A percentile compares a stretch with the other conserved stretches of the same genome.
Conservation (phyloP, 2,329 filamentous ascomycete species). For the Chaetomium olivaceum region DNA sequence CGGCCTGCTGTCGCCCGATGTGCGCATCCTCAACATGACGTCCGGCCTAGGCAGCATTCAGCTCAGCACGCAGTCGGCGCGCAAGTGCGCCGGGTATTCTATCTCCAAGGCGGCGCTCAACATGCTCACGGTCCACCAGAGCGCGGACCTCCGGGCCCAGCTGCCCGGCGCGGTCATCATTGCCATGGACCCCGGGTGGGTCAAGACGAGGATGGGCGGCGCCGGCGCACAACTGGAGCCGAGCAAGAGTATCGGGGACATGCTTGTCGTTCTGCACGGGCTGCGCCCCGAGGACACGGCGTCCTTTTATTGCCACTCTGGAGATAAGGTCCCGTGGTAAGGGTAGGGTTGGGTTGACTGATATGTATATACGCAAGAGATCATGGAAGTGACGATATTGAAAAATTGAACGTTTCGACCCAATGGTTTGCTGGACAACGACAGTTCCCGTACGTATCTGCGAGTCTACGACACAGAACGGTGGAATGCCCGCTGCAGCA, state of each 20-base stretch:
- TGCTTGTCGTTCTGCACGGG: slow-evolving; percentile 73
- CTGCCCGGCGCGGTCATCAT: slow-evolving; percentile 36
- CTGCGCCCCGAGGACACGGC: slow-evolving; percentile 56
- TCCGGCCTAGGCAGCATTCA: slow-evolving; percentile 43
- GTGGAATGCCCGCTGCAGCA: neutral
- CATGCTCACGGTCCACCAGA: slow-evolving; percentile 36
- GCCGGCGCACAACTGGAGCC: slow-evolving; percentile 34
- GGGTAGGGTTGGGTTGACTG: neutral
- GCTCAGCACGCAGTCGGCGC: slow-evolving; percentile 35
- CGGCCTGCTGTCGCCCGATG: slow-evolving; percentile 32
- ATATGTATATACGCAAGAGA: neutral
- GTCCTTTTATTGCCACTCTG: slow-evolving; percentile 31
- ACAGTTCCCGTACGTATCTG: too few species aligned
- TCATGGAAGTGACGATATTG: neutral
- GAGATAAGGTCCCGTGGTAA: slow-evolving; percentile 34
- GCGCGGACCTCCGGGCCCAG: slow-evolving; percentile 33
- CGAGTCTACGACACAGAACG: neutral
- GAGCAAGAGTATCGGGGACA: slow-evolving; percentile 44
- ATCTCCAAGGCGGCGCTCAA: slow-evolving; percentile 41
- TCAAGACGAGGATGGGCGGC: slow-evolving; percentile 40
- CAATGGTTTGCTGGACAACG: neutral
- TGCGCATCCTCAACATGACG: slow-evolving; percentile 45
- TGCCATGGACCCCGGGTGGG: slow-evolving; percentile 40
- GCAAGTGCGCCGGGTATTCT: slow-evolving; percentile 38
- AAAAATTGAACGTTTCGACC: neutral